Percentiles rank a stretch among this genome's conserved stretches.
phyloP scores from a whole-genome alignment of 2,329 filamentous ascomycete species.

The Verticillium isaacii region DNA sequence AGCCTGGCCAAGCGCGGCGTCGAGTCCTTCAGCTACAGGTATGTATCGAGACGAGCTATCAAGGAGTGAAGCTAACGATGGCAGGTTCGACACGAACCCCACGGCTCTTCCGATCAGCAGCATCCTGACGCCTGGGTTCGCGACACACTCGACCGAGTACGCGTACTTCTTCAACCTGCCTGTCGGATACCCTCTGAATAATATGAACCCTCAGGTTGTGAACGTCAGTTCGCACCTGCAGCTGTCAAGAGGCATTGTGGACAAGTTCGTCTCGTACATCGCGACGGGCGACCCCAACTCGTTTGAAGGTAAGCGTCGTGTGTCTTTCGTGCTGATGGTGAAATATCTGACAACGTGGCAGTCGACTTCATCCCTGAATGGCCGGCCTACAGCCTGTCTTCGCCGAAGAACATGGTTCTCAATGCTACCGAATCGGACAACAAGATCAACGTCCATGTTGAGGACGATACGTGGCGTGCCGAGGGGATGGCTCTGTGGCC shows the following conservation, averaged over 20 bases:
- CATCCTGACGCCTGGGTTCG: constrained; percentile 11
- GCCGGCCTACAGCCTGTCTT: constrained; percentile 8
- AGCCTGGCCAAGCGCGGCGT: constrained; percentile 9
- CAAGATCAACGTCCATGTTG: constrained; percentile 11
- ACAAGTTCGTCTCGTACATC: constrained; percentile 12
- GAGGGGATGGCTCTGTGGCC: constrained; percentile 6
- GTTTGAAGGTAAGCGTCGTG: background rate
- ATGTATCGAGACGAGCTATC: background rate
- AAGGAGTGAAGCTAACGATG: background rate
- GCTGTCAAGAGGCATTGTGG: constrained; percentile 10
- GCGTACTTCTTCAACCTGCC: constrained; percentile 14
- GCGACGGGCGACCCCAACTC: constrained; percentile 12
- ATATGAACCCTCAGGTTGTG: constrained; percentile 10
- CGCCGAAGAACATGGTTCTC: constrained; percentile 12
- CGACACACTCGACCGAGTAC: constrained; percentile 14
- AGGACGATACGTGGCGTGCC: constrained; percentile 9
- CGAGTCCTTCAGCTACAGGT: constrained; percentile 11
- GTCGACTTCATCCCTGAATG: constrained; percentile 11
- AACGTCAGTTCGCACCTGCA: constrained; percentile 10
- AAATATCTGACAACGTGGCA: background rate
- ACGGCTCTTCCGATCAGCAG: constrained; percentile 10
- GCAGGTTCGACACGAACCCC: constrained; percentile 15
- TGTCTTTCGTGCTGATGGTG: background rate
- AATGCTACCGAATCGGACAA: constrained; percentile 12
- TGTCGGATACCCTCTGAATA: constrained; percentile 10